phyloP scores from a whole-genome alignment of 192 early-diverging fungal genomes.

The Coemansia sp. region DNA sequence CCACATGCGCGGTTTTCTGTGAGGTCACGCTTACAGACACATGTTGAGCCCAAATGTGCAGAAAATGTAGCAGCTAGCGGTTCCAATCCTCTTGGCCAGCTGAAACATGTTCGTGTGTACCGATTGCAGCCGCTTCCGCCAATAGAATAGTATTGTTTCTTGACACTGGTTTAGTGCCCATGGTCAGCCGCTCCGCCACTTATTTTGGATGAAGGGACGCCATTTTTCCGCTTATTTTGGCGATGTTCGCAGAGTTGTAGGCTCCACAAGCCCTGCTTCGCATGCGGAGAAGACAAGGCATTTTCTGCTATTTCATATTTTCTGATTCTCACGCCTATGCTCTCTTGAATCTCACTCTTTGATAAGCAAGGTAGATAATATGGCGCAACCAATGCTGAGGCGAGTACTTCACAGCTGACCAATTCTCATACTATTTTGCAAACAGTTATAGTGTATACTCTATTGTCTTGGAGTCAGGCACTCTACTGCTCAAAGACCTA shows the following conservation, averaged over 20 bases:
- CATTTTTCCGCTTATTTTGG: background rate
- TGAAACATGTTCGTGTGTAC: background rate
- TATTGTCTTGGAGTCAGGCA: background rate
- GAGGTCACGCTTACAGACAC: background rate
- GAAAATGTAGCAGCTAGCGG: background rate
- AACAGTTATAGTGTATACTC: background rate
- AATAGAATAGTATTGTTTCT: background rate
- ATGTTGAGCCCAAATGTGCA: background rate
- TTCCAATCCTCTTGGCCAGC: background rate
- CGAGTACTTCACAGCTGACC: background rate
- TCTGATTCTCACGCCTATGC: background rate
- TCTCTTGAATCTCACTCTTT: too few relatives aligned
- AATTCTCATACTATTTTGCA: background rate
- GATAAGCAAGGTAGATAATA: background rate
- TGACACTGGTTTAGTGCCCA: background rate
- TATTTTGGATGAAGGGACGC: too few relatives aligned
- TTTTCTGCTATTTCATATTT: background rate
- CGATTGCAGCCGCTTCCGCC: background rate
- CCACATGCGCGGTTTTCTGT: background rate
- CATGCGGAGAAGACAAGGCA: background rate
- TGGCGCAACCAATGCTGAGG: background rate
- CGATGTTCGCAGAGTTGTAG: background rate
- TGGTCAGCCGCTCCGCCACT: conserved; percentile 2
- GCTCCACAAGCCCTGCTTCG: background rate
- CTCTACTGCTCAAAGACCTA: background rate